A percentile compares a stretch with the other conserved stretches of the same genome.
Evolutionary conservation across 2,329 filamentous ascomycete genomes (phyloP).

Genomic region (Colletotrichum orbiculare): DNA sequence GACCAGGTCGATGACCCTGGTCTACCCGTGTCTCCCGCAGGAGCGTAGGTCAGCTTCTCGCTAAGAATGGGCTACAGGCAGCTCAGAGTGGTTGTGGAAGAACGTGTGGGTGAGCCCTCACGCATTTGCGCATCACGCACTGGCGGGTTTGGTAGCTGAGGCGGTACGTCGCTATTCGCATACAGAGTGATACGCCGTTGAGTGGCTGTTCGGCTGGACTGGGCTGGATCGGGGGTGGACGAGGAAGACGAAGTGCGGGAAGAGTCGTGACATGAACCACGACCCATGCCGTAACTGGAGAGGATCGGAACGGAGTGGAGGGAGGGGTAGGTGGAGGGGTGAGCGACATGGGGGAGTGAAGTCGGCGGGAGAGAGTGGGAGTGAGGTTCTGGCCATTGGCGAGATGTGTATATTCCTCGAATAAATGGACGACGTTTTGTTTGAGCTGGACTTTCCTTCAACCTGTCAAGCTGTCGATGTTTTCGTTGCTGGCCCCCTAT

Average conservation of each 20-base stretch:
- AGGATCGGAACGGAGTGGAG: slow-evolving; percentile 14
- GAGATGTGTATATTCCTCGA: not conserved
- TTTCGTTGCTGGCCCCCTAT: slow-evolving; percentile 3
- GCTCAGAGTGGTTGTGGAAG: slow-evolving; percentile 8
- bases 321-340: slow-evolving; percentile 22
- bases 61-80: not conserved
- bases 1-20: slow-evolving; percentile 3
- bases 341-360: slow-evolving; percentile 8
- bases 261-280: not conserved
- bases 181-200: not conserved
- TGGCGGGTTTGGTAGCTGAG: slow-evolving; percentile 7
- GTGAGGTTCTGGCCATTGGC: slow-evolving; percentile 1
- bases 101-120: slow-evolving; percentile 1
- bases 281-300: not conserved
- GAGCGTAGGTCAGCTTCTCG: too few species aligned
- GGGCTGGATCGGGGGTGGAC: slow-evolving; percentile 16
- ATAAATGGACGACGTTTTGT: not conserved
- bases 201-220: slow-evolving; percentile 32
- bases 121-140: slow-evolving; percentile 29
- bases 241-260: slow-evolving; percentile 9
- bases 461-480: slow-evolving; percentile 1
- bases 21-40: slow-evolving; percentile 26
- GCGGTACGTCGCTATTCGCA: not conserved
- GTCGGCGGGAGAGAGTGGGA: too few species aligned
- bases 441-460: not conserved